Base-by-base conservation (phyloP, 768 basidiomycete genomes). In the Leucosporidium scottii region DNA sequence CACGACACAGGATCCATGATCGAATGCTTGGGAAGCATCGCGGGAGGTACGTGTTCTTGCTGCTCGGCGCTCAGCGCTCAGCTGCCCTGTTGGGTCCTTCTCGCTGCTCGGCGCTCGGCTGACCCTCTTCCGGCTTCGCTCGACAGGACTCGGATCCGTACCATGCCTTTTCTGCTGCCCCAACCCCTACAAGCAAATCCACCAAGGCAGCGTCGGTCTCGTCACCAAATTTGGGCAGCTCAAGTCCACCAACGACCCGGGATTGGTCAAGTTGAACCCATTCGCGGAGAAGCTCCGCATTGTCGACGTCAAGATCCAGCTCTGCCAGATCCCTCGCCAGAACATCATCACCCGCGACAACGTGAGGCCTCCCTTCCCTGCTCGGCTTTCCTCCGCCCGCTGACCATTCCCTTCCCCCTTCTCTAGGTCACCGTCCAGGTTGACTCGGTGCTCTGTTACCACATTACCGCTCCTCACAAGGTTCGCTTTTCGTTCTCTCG, bases 281-380 rank as follows among this genome's bases (percentile, higher is more conserved):
- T 94, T 93, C 83, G 90, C 91, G 21, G 94, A 98, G 78, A 83
- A 84, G 2, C 83, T 98, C 54, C 85, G 86, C 66, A 78, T 88
- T 58, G 91, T 97, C 71, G 90, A 96, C 76, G 93, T 97, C 79
- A 94, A 93, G 79, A 94, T 98, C 71, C 93, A 94, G 78, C 92
- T 97, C 74, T 88, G 86, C 72, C 80, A 88, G 30, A 91, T 93
- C 74, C 91, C 91, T 60, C 82, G 86, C 62, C 91, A 93, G 80
- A 78, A 75, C 21, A 93, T 97, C 76, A 92, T 96, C 79, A 96
- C 93, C 25, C 61, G 50, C 44, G 67, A 70, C 57, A 71, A 68
- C 62, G 63, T 74, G 28, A 57, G 54, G 30, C 59, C 64, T 23
- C n/a, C 60, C 17, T 57, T 74, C n/a, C n/a, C n/a, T n/a, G n/a